Base-by-base conservation (phyloP, 1,284 basidiomycete species). In the Puccinia brachypodii region DNA sequence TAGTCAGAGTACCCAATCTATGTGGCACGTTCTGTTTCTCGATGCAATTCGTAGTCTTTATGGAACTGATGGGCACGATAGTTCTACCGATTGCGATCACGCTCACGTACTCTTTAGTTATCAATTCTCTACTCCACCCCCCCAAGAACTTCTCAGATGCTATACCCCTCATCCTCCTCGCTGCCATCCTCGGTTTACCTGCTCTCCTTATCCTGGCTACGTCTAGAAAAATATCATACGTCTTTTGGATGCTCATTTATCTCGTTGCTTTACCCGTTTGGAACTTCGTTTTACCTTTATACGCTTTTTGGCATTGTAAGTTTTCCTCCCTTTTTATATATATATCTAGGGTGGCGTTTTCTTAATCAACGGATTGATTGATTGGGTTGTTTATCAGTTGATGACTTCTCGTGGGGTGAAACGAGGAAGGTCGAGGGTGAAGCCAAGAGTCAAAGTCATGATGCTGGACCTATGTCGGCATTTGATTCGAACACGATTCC, bases 381-480 rank as follows among this genome's bases (percentile, higher is more conserved):
- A 14, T 62, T 38, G 4, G 2, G 19, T 9, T 28, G 62, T 64
- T 4, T 66, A 44, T 68, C 38, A 81, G 79, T 99, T 87, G 97
- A 99, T 85, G 97, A 99, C 87, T 97, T 98, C 87, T 96, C 94
- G 47, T 98, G 96, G 96, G 96, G 96, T 85, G 94, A 98, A 88
- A 99, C 96, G 85, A 95, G 97, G 85, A 96, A 96, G 88, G 95
- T 99, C 3, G 94, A 93, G 87, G 95, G 95, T 44, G 95, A 96
- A 87, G 88, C 86, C 84, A 69, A 94, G 93, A 38, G 38, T 28
- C 42, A 71, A 71, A 64, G 76, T n/a, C 78, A 82, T 33, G 73
- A 82, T 82, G 19, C 22, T n/a, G 58, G 58, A 9, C 16, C 62
- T 42, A 36, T 44, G 44, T 36, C 84, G 90, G 89, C 69, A 90